Conservation (phyloP, 176 grass and related monocot species). For the Alloteropsis semialata region DNA sequence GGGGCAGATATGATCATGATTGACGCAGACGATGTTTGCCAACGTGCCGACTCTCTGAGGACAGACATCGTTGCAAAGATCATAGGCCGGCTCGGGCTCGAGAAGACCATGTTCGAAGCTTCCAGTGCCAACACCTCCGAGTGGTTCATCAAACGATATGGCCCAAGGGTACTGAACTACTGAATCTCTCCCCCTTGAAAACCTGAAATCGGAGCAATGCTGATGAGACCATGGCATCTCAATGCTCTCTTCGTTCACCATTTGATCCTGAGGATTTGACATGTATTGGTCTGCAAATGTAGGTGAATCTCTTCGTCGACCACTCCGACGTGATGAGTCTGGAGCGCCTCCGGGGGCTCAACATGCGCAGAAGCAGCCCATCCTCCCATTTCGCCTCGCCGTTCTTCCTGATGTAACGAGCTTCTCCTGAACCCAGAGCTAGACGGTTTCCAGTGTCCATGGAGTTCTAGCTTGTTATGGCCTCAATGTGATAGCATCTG, state of each 20-base stretch:
- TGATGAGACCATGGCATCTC: neutral
- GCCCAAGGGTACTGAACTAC: slow-evolving; percentile 72
- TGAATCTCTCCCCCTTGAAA: neutral
- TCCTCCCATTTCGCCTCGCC: slow-evolving; percentile 29
- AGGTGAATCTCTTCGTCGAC: slow-evolving; percentile 89
- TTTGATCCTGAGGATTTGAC: neutral
- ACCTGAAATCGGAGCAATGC: neutral
- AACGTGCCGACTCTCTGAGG: slow-evolving; percentile 46
- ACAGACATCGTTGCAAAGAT: slow-evolving; percentile 78
- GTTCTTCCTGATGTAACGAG: slow-evolving; percentile 42
- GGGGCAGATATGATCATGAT: slow-evolving; percentile 89
- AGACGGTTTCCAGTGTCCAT: neutral
- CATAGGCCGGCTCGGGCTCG: slow-evolving; percentile 62
- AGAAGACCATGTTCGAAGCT: slow-evolving; percentile 93
- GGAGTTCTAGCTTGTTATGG: neutral
- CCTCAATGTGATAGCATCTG: neutral
- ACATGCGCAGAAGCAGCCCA: neutral
- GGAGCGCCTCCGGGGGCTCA: slow-evolving; percentile 58
- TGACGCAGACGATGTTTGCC: slow-evolving; percentile 72
- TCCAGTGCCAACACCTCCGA: slow-evolving; percentile 56
- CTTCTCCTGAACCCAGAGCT: neutral
- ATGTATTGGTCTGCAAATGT: neutral
- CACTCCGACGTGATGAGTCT: slow-evolving; percentile 82
- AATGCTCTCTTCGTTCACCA: neutral
- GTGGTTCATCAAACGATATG: slow-evolving; percentile 88